Base-by-base conservation (phyloP, 2,329 filamentous ascomycete genomes). In the Pseudogymnoascus sp. region DNA sequence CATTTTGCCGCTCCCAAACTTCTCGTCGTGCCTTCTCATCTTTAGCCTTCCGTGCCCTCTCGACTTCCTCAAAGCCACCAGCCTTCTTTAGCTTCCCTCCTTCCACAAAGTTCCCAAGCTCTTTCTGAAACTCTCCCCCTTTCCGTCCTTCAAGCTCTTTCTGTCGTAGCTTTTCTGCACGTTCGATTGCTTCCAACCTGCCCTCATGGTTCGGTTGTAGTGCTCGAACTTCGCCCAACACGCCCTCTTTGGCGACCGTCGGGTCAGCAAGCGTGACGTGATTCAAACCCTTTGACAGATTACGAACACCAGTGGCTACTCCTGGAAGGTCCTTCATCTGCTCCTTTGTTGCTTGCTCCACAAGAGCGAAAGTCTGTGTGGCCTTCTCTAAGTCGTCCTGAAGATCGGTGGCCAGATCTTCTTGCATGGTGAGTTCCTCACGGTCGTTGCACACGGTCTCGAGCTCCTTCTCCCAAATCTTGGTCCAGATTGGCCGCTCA, bases 401-500 rank as follows among this genome's bases (percentile, higher is more conserved):
- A 67, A 99, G 78, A 78, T 99, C 95, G 50, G 93, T 86, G 68
- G 93, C 88, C 67, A 99, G 84, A 70, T 97, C 95, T 78, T 99
- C 95, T 80, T 96, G 93, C 81, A 97, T 89, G 60, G 92, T 95
- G 69, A 99, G 84, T 76, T 97, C 87, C 73, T 97, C 93, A 68
- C 93, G 87, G 72, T 97, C 95, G 74, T 96, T 92, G 77, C 95
- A 97, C 2, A 99, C 93, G 62, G 93, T 88, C 75, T 97, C 91
- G 53, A 99, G 81, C 75, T 97, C 93, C 77, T 96, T 93, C 83
- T 97, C 93, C 95, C 95, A 99, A 68, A 97, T 96, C 84, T 97
- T 97, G 63, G 92, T 97, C 93, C 95, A 99, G 64, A 97, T 82
- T 0, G 95, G 95, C 76, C 96, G 96, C 82, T 99, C 95, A 57